Conservation (phyloP, 1,139 yeast species). For the Taphrina communis region DNA sequence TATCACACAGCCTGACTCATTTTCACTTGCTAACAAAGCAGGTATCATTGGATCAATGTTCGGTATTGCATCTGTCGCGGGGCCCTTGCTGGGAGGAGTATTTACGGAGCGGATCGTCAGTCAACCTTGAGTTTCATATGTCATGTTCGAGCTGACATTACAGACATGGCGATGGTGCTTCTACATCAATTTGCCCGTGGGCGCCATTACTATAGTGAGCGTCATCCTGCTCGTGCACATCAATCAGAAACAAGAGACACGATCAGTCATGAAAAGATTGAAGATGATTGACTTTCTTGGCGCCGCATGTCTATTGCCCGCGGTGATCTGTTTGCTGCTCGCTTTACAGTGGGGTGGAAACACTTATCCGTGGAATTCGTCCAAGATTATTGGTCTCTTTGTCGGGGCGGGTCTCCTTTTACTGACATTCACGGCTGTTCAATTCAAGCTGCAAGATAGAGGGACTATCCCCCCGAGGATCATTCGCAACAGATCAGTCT, state of each 20-base stretch:
- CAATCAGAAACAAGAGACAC: constrained; percentile 54
- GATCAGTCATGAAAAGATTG: constrained; percentile 53
- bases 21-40: constrained; percentile 1
- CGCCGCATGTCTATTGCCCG: constrained; percentile 55
- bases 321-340: constrained; percentile 57
- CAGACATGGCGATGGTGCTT: constrained; percentile 79
- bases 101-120: constrained; percentile 60
- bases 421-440: constrained; percentile 58
- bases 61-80: constrained; percentile 46
- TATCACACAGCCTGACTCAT: constrained; percentile 48
- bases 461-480: constrained; percentile 61
- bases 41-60: constrained; percentile 16
- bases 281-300: constrained; percentile 59
- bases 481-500: constrained; percentile 53
- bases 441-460: constrained; percentile 56
- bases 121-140: not conserved
- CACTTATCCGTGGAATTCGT: constrained; percentile 60
- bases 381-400: constrained; percentile 62
- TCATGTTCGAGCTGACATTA: not conserved
- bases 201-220: constrained; percentile 62
- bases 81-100: constrained; percentile 68
- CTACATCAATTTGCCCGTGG: constrained; percentile 71
- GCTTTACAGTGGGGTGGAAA: constrained; percentile 63
- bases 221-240: constrained; percentile 63
- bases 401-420: constrained; percentile 60